Evolutionary conservation across 768 basidiomycete genomes (phyloP).

Genomic region (Lactarius hatsudake): DNA sequence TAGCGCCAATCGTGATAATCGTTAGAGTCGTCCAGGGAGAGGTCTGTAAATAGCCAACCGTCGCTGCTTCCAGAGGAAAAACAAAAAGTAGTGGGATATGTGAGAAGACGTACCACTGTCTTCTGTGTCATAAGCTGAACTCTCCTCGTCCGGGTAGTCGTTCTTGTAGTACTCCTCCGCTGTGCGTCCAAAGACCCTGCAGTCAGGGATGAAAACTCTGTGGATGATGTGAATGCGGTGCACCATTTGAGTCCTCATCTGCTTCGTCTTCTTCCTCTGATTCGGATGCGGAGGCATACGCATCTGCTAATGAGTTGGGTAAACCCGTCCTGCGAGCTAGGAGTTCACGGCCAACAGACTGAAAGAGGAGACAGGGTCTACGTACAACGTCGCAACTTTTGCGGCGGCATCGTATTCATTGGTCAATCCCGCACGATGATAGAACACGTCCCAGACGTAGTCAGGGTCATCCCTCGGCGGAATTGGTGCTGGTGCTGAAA

Average conservation of each 20-base stretch:
- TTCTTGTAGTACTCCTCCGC: slow-evolving; percentile 85
- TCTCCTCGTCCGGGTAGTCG: slow-evolving; percentile 76
- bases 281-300: slow-evolving; percentile 52
- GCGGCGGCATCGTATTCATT: slow-evolving; percentile 56
- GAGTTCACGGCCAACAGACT: background rate
- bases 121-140: slow-evolving; percentile 33
- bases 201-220: background rate
- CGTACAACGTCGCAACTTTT: slow-evolving; percentile 64
- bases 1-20: slow-evolving; percentile 1
- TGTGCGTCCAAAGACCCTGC: slow-evolving; percentile 30
- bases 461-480: slow-evolving; percentile 42
- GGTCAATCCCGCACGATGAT: slow-evolving; percentile 59
- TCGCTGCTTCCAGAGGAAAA: background rate
- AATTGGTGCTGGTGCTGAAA: slow-evolving; percentile 12
- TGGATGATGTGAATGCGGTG: slow-evolving; percentile 14
- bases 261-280: slow-evolving; percentile 70
- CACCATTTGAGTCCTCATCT: slow-evolving; percentile 85
- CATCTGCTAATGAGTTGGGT: slow-evolving; percentile 53
- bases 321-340: slow-evolving; percentile 53
- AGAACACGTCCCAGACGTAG: slow-evolving; percentile 85
- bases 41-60: slow-evolving; percentile 5
- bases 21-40: slow-evolving; percentile 1
- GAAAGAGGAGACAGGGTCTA: slow-evolving; percentile 18
- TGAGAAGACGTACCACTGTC: slow-evolving; percentile 27
- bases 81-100: background rate